Evolutionary conservation across 2,329 filamentous ascomycete species (phyloP), one percentile per base, ranked within the genome.

Genomic region (Onygenales sp.): DNA sequence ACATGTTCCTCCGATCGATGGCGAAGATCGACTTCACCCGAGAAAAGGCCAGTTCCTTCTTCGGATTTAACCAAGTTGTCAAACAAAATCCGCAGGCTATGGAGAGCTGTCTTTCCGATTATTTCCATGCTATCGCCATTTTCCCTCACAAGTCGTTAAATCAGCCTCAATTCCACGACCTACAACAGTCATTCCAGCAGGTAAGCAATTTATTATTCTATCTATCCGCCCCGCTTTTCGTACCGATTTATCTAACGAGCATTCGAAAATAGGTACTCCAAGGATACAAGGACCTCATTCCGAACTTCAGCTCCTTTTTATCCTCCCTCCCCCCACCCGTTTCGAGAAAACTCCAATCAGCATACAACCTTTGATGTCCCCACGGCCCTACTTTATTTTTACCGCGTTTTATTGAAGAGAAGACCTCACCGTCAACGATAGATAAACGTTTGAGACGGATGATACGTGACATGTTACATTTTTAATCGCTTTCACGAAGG

Each of bases 1-100:
- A 85, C 37, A 82, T 87, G 37, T 97, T 96, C 74, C 72, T 98
- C 52, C 78, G 76, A 50, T 83, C 85, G 2, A 94, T 98, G 80
- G 81, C 83, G 56, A 87, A 89, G 58, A 86, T 97, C 34, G 86
- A 89, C 51, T 85, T 88, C 63, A 92, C 89, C 2, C 88, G 95
- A 56, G 93, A 98, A 71, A 98, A 98, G 73, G 89, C 87, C 0
- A 91, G 91, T 31, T 92, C 93, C 0, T 88, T 97, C 68, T 84
- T 88, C 63, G 93, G 93, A 0, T 96, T 98, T 72, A 87, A 88
- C 52, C 79, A 86, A 60, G 80, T 95, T 47, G 87, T 97, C 3
- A 80, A 87, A 57, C 82, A 84, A 64, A 97, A 97, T 63, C 93
- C 93, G 0, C 82, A 90, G 65, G 89, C 90, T 2, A 92, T 98